Evolutionary conservation across 2,329 filamentous ascomycete genomes (phyloP), one percentile per base, ranked within the genome.

Genomic region (Phoma sp.): DNA sequence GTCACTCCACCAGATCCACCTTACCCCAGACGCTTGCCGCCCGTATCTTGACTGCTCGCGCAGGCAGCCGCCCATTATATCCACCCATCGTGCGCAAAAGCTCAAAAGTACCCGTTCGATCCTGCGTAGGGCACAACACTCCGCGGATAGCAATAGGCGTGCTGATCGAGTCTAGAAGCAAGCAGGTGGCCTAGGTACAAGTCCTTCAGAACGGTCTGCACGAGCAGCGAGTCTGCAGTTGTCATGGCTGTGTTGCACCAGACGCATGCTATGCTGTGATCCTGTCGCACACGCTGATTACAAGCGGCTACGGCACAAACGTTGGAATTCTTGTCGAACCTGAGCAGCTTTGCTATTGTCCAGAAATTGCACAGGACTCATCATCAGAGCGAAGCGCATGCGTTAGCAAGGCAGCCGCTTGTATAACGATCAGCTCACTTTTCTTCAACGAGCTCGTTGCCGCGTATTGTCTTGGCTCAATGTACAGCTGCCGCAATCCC

Each of bases 21-120:
- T 57, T 53, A 40, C 23, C 56, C 59, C 48, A 57, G 53, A 61
- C 55, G 51, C 39, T 44, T 54, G 44, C 58, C 46, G 52, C 57
- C 50, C 43, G 48, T 48, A 52, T 57, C 52, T 51, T 35, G 36
- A 60, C 11, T 51, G 53, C 49, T 46, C 62, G 57, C 44, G 41
- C 53, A 58, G 44, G 42, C 55, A 52, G 57, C 57, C 59, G 57
- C 45, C 49, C 51, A 56, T 45, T 62, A 60, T 60, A 62, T 64
- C 60, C 60, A 41, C 33, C 32, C 43, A 44, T 32, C 45, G 52
- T 52, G 53, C 47, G 27, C 54, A 41, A 25, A n/a, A 38, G 29
- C 18, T 47, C 40, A 46, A 46, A 29, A 43, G 41, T 43, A 47
- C 47, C 42, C 36, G 35, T 47, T 35, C 39, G 37, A 42, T 46